These are phyloP conservation scores for Kluyveromyces sp. DNA, from an alignment of 1,139 yeast species.

Conservation along the genomic window DNA sequence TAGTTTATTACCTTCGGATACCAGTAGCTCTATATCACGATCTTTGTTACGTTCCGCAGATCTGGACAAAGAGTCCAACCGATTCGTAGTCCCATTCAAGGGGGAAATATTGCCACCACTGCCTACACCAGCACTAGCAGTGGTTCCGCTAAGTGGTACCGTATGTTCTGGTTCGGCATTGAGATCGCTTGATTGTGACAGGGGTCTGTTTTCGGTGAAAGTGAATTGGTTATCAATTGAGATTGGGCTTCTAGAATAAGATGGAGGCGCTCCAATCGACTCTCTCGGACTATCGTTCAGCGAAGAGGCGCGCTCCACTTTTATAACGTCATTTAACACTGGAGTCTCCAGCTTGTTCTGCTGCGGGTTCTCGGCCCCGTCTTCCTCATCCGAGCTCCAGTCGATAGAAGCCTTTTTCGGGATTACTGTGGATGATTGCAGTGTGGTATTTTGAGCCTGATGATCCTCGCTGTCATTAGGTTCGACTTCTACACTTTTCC, in stretches of 20 bases:
- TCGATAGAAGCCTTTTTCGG: conserved; percentile 73
- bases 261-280: background rate
- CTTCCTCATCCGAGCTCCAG: conserved; percentile 80
- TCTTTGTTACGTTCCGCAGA: conserved; percentile 27
- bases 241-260: background rate
- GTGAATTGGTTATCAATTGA: conserved; percentile 3
- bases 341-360: background rate
- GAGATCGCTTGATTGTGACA: conserved; percentile 4
- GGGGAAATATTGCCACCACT: background rate
- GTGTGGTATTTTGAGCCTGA: conserved; percentile 11
- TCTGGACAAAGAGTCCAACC: conserved; percentile 1
- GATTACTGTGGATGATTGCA: conserved; percentile 57
- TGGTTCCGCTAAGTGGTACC: background rate
- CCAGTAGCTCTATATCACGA: conserved; percentile 34
- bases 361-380: conserved; percentile 25
- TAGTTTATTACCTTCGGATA: conserved; percentile 39
- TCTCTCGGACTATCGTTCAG: background rate
- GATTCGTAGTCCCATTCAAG: background rate
- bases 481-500: background rate
- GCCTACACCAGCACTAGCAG: background rate
- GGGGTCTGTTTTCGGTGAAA: conserved; percentile 3
- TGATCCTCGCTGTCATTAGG: background rate
- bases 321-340: background rate
- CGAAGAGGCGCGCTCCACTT: background rate
- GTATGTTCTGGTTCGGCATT: background rate